Conservation (phyloP, 805 yeast species). For the Schizosaccharomyces pombe region DNA sequence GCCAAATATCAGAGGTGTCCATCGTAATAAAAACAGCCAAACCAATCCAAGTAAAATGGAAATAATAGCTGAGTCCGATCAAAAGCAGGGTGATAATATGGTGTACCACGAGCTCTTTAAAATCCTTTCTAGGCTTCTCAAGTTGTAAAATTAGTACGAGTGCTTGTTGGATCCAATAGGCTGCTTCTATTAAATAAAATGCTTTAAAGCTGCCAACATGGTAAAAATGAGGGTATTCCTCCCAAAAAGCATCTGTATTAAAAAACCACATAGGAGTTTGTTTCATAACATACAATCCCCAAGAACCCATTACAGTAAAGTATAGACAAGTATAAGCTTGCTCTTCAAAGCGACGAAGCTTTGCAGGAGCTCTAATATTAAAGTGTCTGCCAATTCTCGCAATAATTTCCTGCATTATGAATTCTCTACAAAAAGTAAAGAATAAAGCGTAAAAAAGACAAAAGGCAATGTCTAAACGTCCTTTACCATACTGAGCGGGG, state of each 20-base stretch:
- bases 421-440: conserved; percentile 79
- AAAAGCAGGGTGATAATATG: conserved; percentile 77
- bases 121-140: conserved; percentile 90
- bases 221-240: conserved; percentile 57
- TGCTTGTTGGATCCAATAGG: conserved; percentile 94
- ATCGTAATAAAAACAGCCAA: conserved; percentile 72
- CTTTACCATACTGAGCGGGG: conserved; percentile 55
- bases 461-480: conserved; percentile 57
- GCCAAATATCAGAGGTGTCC: conserved; percentile 84
- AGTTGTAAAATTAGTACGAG: conserved; percentile 58
- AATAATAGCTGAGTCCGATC: conserved; percentile 68
- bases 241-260: conserved; percentile 61
- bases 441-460: conserved; percentile 60
- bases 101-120: conserved; percentile 71
- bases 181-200: conserved; percentile 77
- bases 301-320: conserved; percentile 58
- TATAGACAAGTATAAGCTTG: conserved; percentile 71
- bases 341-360: conserved; percentile 67
- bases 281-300: conserved; percentile 75
- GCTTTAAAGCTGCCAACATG: conserved; percentile 49
- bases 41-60: conserved; percentile 94
- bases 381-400: conserved; percentile 39
- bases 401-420: conserved; percentile 59
- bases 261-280: conserved; percentile 72
- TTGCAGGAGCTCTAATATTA: conserved; percentile 31